phyloP scores from a whole-genome alignment of 164 flowering plant genomes.

The Annona cherimola region DNA sequence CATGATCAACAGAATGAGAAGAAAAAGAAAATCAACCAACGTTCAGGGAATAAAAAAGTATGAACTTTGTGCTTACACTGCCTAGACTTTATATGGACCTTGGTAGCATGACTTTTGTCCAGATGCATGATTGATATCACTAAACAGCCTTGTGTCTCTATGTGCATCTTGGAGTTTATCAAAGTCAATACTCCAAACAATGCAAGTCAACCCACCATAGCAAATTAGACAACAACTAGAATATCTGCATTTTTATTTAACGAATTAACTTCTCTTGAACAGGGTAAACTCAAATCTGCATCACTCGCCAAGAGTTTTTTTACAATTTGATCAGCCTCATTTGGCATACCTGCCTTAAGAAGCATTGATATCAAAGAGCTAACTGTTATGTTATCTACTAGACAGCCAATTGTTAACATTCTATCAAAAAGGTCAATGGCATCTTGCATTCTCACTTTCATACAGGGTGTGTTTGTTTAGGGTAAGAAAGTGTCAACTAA shows the following conservation, averaged over 20 bases:
- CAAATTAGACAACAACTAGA: slow-evolving; percentile 48
- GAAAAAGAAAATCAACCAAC: too few relatives aligned
- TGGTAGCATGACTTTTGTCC: background rate
- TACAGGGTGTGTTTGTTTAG: too few relatives aligned
- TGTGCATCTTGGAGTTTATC: background rate
- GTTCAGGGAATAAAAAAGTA: too few relatives aligned
- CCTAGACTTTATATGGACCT: too few relatives aligned
- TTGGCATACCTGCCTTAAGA: slow-evolving; percentile 84
- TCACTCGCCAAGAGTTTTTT: slow-evolving; percentile 20
- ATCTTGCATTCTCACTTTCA: slow-evolving; percentile 85
- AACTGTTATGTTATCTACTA: slow-evolving; percentile 62
- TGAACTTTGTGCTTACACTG: too few relatives aligned
- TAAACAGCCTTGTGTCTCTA: background rate
- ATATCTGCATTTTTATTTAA: slow-evolving; percentile 27
- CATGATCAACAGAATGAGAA: too few relatives aligned
- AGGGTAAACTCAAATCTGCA: slow-evolving; percentile 23
- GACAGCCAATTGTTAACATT: slow-evolving; percentile 57
- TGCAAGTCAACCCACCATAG: background rate
- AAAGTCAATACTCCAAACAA: background rate
- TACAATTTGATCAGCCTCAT: slow-evolving; percentile 57
- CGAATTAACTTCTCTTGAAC: slow-evolving; percentile 20
- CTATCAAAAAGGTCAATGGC: slow-evolving; percentile 60
- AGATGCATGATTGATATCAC: background rate
- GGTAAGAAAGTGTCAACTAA: too few relatives aligned
- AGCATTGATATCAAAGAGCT: slow-evolving; percentile 58